phyloP scores from a whole-genome alignment of 2,329 filamentous ascomycete species.

The Amesomyces nigricolor region DNA sequence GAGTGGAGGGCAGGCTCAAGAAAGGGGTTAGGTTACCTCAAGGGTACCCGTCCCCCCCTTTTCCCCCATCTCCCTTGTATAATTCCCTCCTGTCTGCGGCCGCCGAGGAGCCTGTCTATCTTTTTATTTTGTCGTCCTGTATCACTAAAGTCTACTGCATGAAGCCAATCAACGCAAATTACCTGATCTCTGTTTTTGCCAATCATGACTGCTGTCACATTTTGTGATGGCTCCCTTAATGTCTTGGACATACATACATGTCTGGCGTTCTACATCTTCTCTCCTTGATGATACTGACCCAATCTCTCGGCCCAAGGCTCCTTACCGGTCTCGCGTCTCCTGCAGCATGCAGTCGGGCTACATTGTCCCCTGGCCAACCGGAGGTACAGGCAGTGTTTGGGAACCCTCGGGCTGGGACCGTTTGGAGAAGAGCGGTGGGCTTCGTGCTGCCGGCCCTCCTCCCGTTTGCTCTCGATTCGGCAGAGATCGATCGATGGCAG shows the following conservation, averaged over 20 bases:
- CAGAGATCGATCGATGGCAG: constrained; percentile 3
- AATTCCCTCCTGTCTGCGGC: constrained; percentile 8
- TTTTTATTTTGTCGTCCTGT: constrained; percentile 21
- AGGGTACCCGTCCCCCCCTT: constrained; percentile 8
- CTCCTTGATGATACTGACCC: neutral
- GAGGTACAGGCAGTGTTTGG: neutral
- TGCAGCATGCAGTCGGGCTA: neutral
- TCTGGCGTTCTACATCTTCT: neutral
- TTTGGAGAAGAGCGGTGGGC: neutral
- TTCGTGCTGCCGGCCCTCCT: neutral
- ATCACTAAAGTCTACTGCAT: constrained; percentile 20
- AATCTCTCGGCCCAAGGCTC: neutral
- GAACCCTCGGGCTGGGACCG: neutral
- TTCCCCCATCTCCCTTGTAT: constrained; percentile 15
- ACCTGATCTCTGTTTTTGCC: constrained; percentile 7
- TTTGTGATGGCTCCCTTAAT: neutral
- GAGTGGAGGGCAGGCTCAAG: constrained; percentile 8
- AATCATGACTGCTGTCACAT: constrained; percentile 13
- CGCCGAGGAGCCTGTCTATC: constrained; percentile 9
- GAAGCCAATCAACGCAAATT: constrained; percentile 17
- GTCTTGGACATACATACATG: neutral
- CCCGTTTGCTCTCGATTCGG: neutral
- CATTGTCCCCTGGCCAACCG: neutral
- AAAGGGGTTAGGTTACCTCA: neutral
- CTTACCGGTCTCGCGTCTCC: neutral